A percentile compares a stretch with the other conserved stretches of the same genome.
Conservation (phyloP, 768 basidiomycete genomes). For the Pleurotus pulmonarius region DNA sequence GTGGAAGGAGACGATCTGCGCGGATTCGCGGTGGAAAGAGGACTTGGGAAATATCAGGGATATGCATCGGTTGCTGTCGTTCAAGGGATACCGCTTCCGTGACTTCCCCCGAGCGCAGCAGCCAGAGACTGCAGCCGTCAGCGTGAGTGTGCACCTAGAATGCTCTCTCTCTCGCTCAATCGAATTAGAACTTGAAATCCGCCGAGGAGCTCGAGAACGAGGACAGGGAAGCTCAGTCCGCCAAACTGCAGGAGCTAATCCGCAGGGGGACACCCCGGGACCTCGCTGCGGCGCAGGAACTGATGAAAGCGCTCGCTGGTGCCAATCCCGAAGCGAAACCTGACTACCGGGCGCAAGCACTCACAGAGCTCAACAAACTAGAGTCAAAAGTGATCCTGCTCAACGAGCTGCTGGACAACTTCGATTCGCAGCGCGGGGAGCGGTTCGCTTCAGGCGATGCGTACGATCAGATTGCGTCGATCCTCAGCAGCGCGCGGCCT, state of each 20-base stretch:
- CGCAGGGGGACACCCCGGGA: constrained; percentile 94
- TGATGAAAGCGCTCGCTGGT: constrained; percentile 94
- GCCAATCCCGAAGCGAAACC: constrained; percentile 94
- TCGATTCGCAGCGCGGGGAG: constrained; percentile 68
- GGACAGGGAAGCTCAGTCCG: constrained; percentile 91
- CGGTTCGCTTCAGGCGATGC: constrained; percentile 85
- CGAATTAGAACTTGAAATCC: constrained; percentile 78
- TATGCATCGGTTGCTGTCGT: constrained; percentile 91
- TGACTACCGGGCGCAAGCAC: constrained; percentile 87
- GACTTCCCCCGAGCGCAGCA: constrained; percentile 36
- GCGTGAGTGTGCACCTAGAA: constrained; percentile 30
- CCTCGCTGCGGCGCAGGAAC: constrained; percentile 90
- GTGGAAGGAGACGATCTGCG: constrained; percentile 95
- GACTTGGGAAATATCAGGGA: constrained; percentile 96
- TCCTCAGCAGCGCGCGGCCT: constrained; percentile 79
- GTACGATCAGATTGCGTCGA: constrained; percentile 93
- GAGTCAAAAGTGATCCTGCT: constrained; percentile 94
- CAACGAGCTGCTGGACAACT: constrained; percentile 96
- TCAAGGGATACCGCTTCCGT: constrained; percentile 87
- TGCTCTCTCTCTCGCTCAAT: no score
- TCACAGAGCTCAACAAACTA: constrained; percentile 88
- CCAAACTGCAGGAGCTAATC: constrained; percentile 98
- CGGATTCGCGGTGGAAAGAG: constrained; percentile 88
- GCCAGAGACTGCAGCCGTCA: constrained; percentile 16
- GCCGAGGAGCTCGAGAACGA: constrained; percentile 96